Percentiles rank a stretch among this genome's conserved stretches.
phyloP scores from a whole-genome alignment of 2,329 filamentous ascomycete genomes.

The Trichoderma aggressivum region DNA sequence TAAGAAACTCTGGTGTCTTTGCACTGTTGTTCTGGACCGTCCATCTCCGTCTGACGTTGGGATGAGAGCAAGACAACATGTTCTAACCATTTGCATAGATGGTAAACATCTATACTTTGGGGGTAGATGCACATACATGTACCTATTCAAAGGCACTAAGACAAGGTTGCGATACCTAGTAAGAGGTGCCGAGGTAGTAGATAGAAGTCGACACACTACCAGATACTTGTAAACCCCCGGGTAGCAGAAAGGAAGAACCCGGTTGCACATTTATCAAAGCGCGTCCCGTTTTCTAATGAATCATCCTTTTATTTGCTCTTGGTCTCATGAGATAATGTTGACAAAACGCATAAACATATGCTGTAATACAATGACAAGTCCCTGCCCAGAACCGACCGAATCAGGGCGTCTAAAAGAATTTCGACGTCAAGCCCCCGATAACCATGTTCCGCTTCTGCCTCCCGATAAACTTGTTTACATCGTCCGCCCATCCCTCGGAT shows the following conservation, averaged over 20 bases:
- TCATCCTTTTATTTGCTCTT: not conserved
- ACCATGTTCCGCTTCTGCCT: constrained; percentile 86
- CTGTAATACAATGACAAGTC: not conserved
- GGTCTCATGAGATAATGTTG: not conserved
- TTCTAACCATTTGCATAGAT: not conserved
- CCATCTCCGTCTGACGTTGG: not conserved
- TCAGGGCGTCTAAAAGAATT: not conserved
- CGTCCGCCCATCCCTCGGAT: constrained; percentile 79
- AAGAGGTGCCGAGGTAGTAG: not conserved
- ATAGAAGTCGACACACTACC: not conserved
- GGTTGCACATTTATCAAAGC: not conserved
- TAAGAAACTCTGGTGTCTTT: not conserved
- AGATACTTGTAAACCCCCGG: not conserved
- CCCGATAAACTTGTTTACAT: constrained; percentile 80
- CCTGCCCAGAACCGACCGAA: not conserved
- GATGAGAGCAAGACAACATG: not conserved
- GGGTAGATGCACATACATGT: not conserved
- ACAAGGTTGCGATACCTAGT: not conserved
- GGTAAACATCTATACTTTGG: not conserved
- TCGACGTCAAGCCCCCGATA: not conserved
- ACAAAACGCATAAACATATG: not conserved
- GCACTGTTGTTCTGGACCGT: not conserved
- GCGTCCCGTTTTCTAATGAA: not conserved
- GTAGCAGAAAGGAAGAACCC: not conserved
- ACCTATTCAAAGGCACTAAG: not conserved